A percentile compares a stretch with the other conserved stretches of the same genome.
Conservation (phyloP, 306 rosid species). For the Cicer judaicum region DNA sequence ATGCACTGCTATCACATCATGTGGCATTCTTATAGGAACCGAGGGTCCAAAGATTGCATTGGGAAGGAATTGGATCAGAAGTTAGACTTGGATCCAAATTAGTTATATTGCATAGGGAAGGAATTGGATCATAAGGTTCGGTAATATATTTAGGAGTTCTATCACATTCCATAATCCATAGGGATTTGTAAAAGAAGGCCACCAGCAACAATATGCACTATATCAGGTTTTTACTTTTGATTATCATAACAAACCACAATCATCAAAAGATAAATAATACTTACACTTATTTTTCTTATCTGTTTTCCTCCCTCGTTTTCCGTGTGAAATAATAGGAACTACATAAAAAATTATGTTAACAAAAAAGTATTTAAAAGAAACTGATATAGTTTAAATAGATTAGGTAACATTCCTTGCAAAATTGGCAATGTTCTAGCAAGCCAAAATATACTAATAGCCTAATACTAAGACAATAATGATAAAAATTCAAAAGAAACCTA, state of each 20-base stretch:
- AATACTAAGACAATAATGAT: slow-evolving; percentile 12
- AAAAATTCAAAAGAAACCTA: slow-evolving; percentile 37
- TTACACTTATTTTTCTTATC: slow-evolving; percentile 4
- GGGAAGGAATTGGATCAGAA: too few relatives aligned
- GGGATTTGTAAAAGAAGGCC: too few relatives aligned
- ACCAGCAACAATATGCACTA: too few relatives aligned
- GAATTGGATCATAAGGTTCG: too few relatives aligned
- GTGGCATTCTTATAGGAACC: too few relatives aligned
- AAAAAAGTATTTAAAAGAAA: not conserved
- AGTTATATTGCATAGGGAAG: too few relatives aligned
- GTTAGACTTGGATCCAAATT: too few relatives aligned
- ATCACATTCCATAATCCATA: too few relatives aligned
- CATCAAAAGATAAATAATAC: not conserved
- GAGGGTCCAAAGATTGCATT: too few relatives aligned
- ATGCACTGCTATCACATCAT: too few relatives aligned
- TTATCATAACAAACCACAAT: not conserved
- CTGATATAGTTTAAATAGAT: not conserved
- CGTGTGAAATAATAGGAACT: slow-evolving; percentile 22
- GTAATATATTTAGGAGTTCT: too few relatives aligned
- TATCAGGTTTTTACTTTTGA: too few relatives aligned
- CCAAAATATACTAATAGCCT: not conserved
- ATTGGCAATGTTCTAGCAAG: not conserved
- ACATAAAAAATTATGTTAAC: not conserved
- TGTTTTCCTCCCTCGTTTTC: slow-evolving; percentile 29
- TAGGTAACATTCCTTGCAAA: not conserved